A percentile compares a stretch with the other conserved stretches of the same genome.
Conservation (phyloP, 192 early-diverging fungal genomes). For the Entophlyctis helioformis region DNA sequence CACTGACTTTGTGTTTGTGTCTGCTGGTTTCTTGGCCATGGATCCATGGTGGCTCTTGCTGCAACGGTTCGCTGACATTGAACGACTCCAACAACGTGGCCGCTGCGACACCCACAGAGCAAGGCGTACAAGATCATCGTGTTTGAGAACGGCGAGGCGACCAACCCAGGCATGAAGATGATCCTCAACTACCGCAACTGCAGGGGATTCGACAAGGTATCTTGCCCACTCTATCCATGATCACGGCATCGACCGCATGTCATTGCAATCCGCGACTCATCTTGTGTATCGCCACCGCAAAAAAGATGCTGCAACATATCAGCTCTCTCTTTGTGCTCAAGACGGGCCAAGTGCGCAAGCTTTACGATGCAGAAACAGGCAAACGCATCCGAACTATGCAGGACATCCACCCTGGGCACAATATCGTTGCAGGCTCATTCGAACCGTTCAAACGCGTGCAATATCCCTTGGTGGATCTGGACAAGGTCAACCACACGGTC, state of each 20-base stretch:
- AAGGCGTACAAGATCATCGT: constrained; percentile 36
- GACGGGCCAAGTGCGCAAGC: constrained; percentile 27
- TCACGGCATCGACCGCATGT: no score
- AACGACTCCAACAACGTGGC: no score
- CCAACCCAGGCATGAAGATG: constrained; percentile 15
- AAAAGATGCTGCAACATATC: no score
- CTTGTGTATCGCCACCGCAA: no score
- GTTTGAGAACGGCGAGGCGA: constrained; percentile 31
- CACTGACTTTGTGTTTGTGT: no score
- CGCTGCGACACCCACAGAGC: no score
- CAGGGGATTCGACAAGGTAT: constrained; percentile 35
- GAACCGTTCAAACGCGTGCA: constrained; percentile 18
- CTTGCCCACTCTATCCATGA: background rate
- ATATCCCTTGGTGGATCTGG: constrained; percentile 16
- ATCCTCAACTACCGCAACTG: constrained; percentile 43
- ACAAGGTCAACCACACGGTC: no score
- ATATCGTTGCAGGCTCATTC: constrained; percentile 25
- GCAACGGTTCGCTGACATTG: no score
- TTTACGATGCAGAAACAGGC: constrained; percentile 37
- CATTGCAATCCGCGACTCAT: no score
- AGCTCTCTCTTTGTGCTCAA: no score
- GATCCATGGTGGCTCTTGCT: no score
- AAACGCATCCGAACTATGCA: constrained; percentile 20
- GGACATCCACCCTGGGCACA: constrained; percentile 26
- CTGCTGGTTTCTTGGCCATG: no score